These are phyloP conservation scores for Francoa sonchifolia DNA, from an alignment of 441 rosid species.

Conservation along the genomic window DNA sequence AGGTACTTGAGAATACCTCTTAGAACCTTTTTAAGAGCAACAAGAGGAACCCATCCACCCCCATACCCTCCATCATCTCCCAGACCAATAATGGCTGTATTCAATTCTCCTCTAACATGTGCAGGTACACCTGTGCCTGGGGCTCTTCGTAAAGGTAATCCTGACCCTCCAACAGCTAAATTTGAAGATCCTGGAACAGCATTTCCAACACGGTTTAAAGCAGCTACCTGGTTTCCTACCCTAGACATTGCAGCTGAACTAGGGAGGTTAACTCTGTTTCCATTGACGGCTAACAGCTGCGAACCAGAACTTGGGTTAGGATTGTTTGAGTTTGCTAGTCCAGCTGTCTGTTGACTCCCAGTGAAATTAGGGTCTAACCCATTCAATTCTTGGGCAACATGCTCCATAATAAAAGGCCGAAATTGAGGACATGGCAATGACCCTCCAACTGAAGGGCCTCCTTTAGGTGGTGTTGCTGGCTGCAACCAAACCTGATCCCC, in stretches of 20 bases:
- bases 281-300: constrained; percentile 47
- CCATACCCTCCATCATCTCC: constrained; percentile 99
- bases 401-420: constrained; percentile 99
- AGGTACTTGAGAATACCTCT: constrained; percentile 89
- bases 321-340: constrained; percentile 31
- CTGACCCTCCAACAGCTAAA: constrained; percentile 42
- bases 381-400: constrained; percentile 94
- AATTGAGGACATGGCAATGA: constrained; percentile 99
- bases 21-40: constrained; percentile 92
- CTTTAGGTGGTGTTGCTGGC: constrained; percentile 98
- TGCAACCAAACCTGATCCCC: constrained; percentile 99
- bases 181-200: constrained; percentile 53
- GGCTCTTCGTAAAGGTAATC: constrained; percentile 70
- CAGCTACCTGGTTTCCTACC: constrained; percentile 45
- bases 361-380: constrained; percentile 73
- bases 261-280: constrained; percentile 58
- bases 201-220: constrained; percentile 60
- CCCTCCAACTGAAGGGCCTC: constrained; percentile 85
- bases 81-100: constrained; percentile 93
- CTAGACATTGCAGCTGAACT: constrained; percentile 51
- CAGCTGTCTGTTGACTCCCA: constrained; percentile 55
- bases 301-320: constrained; percentile 37
- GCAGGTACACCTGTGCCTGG: constrained; percentile 77
- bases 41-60: constrained; percentile 99
- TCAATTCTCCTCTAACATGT: constrained; percentile 87